Evolutionary conservation across 371 early-diverging fungal genomes (phyloP), one percentile per base, ranked within the genome.

Genomic region (Rhizopus stolonifer): DNA sequence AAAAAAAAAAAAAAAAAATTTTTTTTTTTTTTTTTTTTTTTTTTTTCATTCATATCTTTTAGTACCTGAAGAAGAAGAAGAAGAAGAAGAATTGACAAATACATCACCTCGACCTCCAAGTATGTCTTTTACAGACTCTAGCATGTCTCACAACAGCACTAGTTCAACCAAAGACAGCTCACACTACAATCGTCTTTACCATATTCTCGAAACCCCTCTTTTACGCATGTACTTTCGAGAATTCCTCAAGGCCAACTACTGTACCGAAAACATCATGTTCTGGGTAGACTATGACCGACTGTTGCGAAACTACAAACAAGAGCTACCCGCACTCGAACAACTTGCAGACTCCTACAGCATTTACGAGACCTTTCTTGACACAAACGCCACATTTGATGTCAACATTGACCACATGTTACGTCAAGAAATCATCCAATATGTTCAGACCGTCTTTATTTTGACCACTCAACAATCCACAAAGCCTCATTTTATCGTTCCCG

Each of bases 261-360:
- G 84, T 54, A 81, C 74, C 25, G 87, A 87, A 49, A 87, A 85
- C 53, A 66, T 83, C 32, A 65, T 74, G 17, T 87, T 85, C 46
- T 79, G 79, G 72, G 60, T 77, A 1, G 86, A 85, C 25, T 63
- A 72, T 60, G 52, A 60, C 38, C 46, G 58, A 26, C 56, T 80
- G 21, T 31, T 69, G 24, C 55, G 55, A 36, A 65, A 61, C 24
- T 21, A 32, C 26, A 49, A 43, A 21, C 49, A 51, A 25, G 56
- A 46, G 18, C 52, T 48, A n/a, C 42, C 36, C 15, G 56, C 54
- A n/a, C 23, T 61, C 4, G 73, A 72, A 8, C 54, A 83, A 18
- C 52, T 84, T 1, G 36, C 74, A 0, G 83, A 81, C 26, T 77
- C 74, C 13, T 77, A 84, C 38, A 60, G 65, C 3, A 72, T 86